Evolutionary conservation across 768 basidiomycete genomes (phyloP).

Genomic region (Hemileccinum rubropunctum): DNA sequence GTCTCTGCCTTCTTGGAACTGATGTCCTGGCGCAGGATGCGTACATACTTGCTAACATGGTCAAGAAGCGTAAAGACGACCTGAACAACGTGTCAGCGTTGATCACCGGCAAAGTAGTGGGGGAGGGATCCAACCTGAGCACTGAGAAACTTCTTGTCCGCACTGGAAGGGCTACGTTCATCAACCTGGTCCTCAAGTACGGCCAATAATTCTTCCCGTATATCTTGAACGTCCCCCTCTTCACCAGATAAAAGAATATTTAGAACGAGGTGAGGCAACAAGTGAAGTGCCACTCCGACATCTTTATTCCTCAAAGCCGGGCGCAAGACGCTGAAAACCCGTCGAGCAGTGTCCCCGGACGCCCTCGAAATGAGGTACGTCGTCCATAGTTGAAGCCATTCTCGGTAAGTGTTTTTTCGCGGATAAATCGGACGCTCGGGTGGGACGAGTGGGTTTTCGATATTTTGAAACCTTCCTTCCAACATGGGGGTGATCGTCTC

Average conservation of each 20-base stretch:
- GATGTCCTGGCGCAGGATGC: constrained; percentile 67
- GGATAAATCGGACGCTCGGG: constrained; percentile 77
- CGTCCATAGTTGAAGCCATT: constrained; percentile 95
- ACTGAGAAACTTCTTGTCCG: constrained; percentile 84
- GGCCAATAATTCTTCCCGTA: constrained; percentile 71
- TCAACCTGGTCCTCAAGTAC: constrained; percentile 89
- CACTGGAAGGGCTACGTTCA: constrained; percentile 49
- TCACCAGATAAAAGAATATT: constrained; percentile 78
- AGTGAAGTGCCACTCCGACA: constrained; percentile 87
- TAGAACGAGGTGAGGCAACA: constrained; percentile 90
- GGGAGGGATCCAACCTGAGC: constrained; percentile 67
- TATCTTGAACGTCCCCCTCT: constrained; percentile 56
- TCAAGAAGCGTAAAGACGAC: constrained; percentile 93
- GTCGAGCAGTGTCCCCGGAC: constrained; percentile 53
- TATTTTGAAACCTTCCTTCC: constrained; percentile 59
- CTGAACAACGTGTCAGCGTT: constrained; percentile 39
- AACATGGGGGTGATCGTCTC: constrained; percentile 87
- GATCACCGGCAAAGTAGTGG: neutral
- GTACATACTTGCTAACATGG: constrained; percentile 89
- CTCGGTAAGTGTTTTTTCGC: constrained; percentile 76
- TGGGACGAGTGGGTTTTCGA: constrained; percentile 38
- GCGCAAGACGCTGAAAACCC: constrained; percentile 77
- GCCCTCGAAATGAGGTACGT: constrained; percentile 70
- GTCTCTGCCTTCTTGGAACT: constrained; percentile 46
- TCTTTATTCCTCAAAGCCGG: constrained; percentile 83